Percentiles rank a stretch among this genome's conserved stretches.
phyloP scores from a whole-genome alignment of 306 rosid species.

The Begonia peltatifolia region DNA sequence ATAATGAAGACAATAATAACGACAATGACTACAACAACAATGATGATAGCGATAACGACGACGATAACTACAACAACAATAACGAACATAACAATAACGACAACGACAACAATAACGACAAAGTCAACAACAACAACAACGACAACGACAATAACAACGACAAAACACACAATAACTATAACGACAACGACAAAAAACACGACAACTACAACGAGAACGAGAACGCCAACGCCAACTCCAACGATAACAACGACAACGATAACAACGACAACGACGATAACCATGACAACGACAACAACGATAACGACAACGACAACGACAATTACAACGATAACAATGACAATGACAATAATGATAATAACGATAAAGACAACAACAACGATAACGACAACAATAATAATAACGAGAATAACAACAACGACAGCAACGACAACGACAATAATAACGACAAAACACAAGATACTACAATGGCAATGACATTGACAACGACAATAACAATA shows the following conservation, averaged over 20 bases:
- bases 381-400: not conserved
- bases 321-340: not conserved
- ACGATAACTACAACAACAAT: not conserved
- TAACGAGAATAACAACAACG: not conserved
- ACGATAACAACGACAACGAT: too few relatives aligned
- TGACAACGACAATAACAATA: too few relatives aligned
- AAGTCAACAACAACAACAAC: not conserved
- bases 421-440: not conserved
- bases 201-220: too few relatives aligned
- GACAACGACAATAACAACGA: not conserved
- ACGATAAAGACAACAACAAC: not conserved
- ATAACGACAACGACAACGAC: not conserved
- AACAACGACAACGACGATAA: too few relatives aligned
- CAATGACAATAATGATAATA: not conserved
- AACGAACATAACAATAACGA: not conserved
- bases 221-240: too few relatives aligned
- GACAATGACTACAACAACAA: not conserved
- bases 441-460: too few relatives aligned
- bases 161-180: too few relatives aligned
- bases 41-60: not conserved
- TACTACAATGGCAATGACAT: too few relatives aligned
- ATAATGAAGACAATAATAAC: not conserved
- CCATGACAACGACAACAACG: not conserved
- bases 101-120: not conserved
- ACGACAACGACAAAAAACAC: too few relatives aligned